Evolutionary conservation across 2,329 filamentous ascomycete species (phyloP).

Genomic region (Aureobasidium sp.): DNA sequence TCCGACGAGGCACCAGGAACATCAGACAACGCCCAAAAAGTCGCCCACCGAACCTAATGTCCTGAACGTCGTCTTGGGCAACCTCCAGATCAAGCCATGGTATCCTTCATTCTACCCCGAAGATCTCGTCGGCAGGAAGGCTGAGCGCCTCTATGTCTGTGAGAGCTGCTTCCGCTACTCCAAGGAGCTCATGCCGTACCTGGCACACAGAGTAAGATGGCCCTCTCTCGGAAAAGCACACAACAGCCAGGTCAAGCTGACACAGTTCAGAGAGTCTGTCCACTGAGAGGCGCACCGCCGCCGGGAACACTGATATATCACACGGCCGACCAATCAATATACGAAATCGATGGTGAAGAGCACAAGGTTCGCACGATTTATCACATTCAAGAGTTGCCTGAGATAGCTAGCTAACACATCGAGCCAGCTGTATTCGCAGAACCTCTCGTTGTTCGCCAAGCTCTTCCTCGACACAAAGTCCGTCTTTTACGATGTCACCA

Average conservation of each 20-base stretch:
- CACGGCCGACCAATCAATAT: conserved; percentile 72
- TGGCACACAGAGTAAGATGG: conserved; percentile 24
- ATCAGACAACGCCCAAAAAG: conserved; percentile 6
- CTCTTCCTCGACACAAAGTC: conserved; percentile 97
- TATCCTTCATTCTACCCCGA: conserved; percentile 84
- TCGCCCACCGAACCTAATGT: conserved; percentile 56
- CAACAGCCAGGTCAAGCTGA: conserved; percentile 19
- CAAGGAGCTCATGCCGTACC: conserved; percentile 39
- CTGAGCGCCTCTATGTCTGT: conserved; percentile 67
- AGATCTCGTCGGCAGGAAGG: conserved; percentile 42
- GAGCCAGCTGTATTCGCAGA: conserved; percentile 70
- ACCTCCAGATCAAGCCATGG: conserved; percentile 79
- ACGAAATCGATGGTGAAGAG: conserved; percentile 85
- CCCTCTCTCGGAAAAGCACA: background rate
- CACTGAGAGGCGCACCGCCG: conserved; percentile 33
- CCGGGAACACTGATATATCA: conserved; percentile 71
- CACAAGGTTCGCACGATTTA: conserved; percentile 44
- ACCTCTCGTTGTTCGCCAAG: conserved; percentile 91
- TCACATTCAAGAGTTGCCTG: background rate
- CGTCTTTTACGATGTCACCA: conserved; percentile 91
- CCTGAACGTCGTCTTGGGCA: conserved; percentile 75
- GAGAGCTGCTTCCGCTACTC: conserved; percentile 92
- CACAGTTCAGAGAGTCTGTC: conserved; percentile 35
- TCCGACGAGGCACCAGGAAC: conserved; percentile 1
- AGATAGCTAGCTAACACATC: background rate